phyloP scores from a whole-genome alignment of 2,329 filamentous ascomycete species.

The Pezicula rhizophila region DNA sequence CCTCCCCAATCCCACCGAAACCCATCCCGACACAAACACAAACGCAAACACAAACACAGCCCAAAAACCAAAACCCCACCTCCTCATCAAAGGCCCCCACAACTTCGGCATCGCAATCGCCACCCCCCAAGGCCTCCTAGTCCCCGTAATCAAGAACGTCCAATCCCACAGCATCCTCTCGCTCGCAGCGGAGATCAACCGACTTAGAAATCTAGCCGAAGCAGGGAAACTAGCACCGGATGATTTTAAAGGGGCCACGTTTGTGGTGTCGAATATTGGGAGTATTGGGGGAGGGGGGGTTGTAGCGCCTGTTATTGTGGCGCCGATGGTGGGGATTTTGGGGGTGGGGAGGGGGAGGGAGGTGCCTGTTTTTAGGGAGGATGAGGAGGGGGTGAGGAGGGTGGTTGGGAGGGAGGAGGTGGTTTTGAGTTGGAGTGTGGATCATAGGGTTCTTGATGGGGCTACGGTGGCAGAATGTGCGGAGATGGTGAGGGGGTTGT shows the following conservation, averaged over 20 bases:
- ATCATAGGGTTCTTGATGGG: conserved; percentile 60
- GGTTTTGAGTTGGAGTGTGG: conserved; percentile 16
- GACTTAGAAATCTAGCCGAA: conserved; percentile 49
- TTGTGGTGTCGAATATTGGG: conserved; percentile 65
- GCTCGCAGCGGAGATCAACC: conserved; percentile 49
- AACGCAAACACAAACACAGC: no score
- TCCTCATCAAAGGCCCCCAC: conserved; percentile 54
- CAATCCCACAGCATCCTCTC: conserved; percentile 51
- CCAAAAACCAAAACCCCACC: conserved; percentile 45
- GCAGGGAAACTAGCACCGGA: conserved; percentile 50
- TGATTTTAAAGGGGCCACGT: conserved; percentile 57
- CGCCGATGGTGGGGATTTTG: conserved; percentile 58
- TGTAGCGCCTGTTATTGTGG: conserved; percentile 58
- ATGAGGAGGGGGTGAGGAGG: conserved; percentile 10
- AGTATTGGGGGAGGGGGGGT: conserved; percentile 63
- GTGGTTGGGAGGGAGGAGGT: conserved; percentile 1
- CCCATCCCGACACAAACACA: no score
- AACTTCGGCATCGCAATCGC: conserved; percentile 66
- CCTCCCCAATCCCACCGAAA: no score
- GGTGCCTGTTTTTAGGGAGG: conserved; percentile 51
- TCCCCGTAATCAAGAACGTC: conserved; percentile 60
- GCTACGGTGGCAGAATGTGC: conserved; percentile 62
- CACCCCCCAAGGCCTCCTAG: conserved; percentile 57
- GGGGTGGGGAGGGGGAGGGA: conserved; percentile 54
- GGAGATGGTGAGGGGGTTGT: conserved; percentile 25